Evolutionary conservation across 2,329 filamentous ascomycete genomes (phyloP).

Genomic region (Graphilbum ipis-grandicollis): DNA sequence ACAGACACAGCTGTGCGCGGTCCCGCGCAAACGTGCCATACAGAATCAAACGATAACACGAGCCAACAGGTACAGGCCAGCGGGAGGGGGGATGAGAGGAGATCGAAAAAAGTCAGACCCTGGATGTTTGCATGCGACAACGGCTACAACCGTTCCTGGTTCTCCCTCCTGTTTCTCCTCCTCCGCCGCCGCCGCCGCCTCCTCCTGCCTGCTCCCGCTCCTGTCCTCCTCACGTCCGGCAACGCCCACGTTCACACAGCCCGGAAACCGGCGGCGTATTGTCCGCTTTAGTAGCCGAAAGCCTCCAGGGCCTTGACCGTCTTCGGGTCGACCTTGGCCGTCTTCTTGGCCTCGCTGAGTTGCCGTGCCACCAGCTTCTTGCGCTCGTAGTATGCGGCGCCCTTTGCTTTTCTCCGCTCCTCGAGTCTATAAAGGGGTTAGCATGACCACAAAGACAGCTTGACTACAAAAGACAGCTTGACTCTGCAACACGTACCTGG

Average conservation of each 20-base stretch:
- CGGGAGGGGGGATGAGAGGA: too few species aligned
- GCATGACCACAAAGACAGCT: too few species aligned
- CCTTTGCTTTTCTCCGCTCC: conserved; percentile 99
- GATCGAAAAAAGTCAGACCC: too few species aligned
- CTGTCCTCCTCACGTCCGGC: background rate
- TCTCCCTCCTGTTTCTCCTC: background rate
- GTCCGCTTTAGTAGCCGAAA: conserved; percentile 68
- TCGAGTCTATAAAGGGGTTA: conserved; percentile 78
- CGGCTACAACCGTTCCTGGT: background rate
- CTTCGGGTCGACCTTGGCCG: conserved; percentile 71
- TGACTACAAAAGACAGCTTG: too few species aligned
- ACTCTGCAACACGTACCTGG: conserved; percentile 74
- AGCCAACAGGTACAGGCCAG: too few species aligned
- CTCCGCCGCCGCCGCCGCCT: background rate
- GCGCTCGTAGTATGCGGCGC: conserved; percentile 97
- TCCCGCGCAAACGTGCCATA: too few species aligned
- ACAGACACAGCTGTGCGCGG: too few species aligned
- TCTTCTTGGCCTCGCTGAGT: conserved; percentile 85
- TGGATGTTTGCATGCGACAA: background rate
- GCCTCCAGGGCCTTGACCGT: conserved; percentile 74
- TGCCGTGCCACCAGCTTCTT: conserved; percentile 94
- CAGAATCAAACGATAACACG: too few species aligned
- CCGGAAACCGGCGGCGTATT: background rate
- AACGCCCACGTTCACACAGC: background rate
- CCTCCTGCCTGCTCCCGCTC: background rate